A percentile compares a stretch with the other conserved stretches of the same genome.
Evolutionary conservation across 768 basidiomycete species (phyloP).

Genomic region (Coprinellus aureogranulatus): DNA sequence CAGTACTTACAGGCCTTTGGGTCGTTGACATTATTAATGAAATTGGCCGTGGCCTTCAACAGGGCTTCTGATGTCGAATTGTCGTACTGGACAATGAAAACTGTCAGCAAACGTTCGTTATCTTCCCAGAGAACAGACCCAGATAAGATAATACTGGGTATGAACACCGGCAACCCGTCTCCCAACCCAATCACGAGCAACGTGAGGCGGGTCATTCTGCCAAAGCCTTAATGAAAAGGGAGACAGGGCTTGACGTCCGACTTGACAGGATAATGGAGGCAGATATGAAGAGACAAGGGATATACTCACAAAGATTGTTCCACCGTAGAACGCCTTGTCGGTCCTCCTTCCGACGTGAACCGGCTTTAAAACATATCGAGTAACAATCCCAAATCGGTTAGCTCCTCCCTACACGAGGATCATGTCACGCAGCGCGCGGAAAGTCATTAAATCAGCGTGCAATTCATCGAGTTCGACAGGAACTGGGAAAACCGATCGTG

Average conservation of each 20-base stretch:
- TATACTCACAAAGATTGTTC: constrained; percentile 31
- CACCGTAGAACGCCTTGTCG: constrained; percentile 38
- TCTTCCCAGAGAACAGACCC: too few species aligned
- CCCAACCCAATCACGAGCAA: too few species aligned
- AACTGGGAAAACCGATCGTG: too few species aligned
- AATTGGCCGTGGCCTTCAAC: constrained; percentile 34
- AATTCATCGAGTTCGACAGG: background rate
- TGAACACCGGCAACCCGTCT: too few species aligned
- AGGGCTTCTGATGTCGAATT: constrained; percentile 37
- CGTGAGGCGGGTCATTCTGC: too few species aligned
- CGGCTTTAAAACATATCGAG: constrained; percentile 37
- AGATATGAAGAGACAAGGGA: background rate
- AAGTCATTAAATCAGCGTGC: background rate
- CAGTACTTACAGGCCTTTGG: constrained; percentile 34
- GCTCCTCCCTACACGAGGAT: constrained; percentile 28
- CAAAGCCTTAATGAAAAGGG: too few species aligned
- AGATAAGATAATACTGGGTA: too few species aligned
- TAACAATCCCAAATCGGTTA: constrained; percentile 46
- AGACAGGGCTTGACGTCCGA: too few species aligned
- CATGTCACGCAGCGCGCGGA: background rate
- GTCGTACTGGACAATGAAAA: constrained; percentile 26
- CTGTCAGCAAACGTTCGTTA: background rate
- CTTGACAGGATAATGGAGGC: too few species aligned
- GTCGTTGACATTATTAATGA: constrained; percentile 33
- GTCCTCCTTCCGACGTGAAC: constrained; percentile 36